Evolutionary conservation across 2,329 filamentous ascomycete genomes (phyloP), one percentile per base, ranked within the genome.

Genomic region (Fusarium denticulatum): DNA sequence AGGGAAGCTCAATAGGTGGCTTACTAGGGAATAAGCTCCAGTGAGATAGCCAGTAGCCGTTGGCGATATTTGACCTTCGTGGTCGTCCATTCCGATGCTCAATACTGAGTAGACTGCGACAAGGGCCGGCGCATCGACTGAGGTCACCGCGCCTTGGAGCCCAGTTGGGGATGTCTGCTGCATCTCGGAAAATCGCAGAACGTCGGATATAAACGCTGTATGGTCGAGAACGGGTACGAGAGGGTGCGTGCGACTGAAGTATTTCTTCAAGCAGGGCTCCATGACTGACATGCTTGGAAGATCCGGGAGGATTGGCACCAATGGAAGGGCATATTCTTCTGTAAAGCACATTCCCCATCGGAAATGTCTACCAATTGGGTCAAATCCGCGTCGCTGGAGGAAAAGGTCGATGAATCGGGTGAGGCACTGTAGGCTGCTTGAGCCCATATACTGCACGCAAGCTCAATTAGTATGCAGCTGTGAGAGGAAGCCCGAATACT

Each of bases 281-380:
- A 76, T 74, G 11, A 64, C 42, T 1, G 71, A 47, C 59, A 70
- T 67, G 28, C 64, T 57, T 1, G 74, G 71, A 12, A 76, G 43
- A 16, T 76, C 64, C 14, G 73, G 74, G 5, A 76, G 46, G 4
- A 47, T 60, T 10, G 69, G 62, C 13, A 68, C 55, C 10, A 76
- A 28, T 9, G 73, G 74, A 4, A 76, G 42, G 2, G 63, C 22
- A 2, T 67, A 76, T 55, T 76, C 74, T 45, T 76, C 74, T 8
- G 74, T 64, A 20, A 74, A 75, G 24, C 65, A 66, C 74, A 76
- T 76, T 1, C 74, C 74, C 74, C 74, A 76, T 40, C 73, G 68
- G 5, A 76, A 76, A 24, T 72, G 61, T 15, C 58, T 49, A 2
- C 73, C 74, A 37, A 76, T 76, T 4, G 73, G 60, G 22, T 74